Conservation (phyloP, 805 yeast species). For the Zygosaccharomyces bailii region DNA sequence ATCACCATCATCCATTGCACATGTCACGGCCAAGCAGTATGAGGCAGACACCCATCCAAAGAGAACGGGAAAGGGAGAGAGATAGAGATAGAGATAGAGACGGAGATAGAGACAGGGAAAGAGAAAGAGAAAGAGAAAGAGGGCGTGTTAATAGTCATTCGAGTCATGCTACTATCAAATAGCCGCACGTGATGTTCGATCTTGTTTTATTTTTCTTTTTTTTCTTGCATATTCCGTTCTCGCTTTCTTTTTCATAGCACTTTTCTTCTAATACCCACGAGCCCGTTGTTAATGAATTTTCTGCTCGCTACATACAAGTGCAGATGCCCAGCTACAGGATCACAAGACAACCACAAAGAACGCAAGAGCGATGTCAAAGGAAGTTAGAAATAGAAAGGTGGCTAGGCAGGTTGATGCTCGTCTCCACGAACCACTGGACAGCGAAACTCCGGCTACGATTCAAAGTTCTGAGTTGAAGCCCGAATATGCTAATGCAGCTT, state of each 20-base stretch:
- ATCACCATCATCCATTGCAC: slow-evolving; percentile 11
- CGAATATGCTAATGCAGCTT: slow-evolving; percentile 53
- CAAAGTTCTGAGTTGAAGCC: slow-evolving; percentile 50
- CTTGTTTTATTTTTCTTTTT: neutral
- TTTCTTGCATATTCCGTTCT: neutral
- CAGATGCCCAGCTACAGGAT: neutral
- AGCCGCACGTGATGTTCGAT: slow-evolving; percentile 2
- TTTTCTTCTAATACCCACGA: neutral
- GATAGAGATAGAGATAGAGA: neutral
- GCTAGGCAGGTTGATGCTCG: slow-evolving; percentile 48
- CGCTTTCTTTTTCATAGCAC: neutral
- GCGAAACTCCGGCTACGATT: slow-evolving; percentile 50
- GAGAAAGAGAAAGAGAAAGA: neutral
- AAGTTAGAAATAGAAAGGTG: neutral
- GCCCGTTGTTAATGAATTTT: neutral
- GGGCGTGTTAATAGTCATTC: slow-evolving; percentile 18
- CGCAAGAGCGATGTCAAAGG: slow-evolving; percentile 1
- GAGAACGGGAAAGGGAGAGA: slow-evolving; percentile 10
- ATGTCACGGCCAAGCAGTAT: slow-evolving; percentile 23
- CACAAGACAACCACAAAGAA: too few relatives aligned
- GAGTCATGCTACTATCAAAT: slow-evolving; percentile 21
- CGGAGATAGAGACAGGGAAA: slow-evolving; percentile 11
- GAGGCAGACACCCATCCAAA: slow-evolving; percentile 21
- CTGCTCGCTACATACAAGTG: too few relatives aligned
- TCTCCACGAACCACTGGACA: slow-evolving; percentile 53